Conservation (phyloP, 768 basidiomycete species). For the Termitomyces sp. region DNA sequence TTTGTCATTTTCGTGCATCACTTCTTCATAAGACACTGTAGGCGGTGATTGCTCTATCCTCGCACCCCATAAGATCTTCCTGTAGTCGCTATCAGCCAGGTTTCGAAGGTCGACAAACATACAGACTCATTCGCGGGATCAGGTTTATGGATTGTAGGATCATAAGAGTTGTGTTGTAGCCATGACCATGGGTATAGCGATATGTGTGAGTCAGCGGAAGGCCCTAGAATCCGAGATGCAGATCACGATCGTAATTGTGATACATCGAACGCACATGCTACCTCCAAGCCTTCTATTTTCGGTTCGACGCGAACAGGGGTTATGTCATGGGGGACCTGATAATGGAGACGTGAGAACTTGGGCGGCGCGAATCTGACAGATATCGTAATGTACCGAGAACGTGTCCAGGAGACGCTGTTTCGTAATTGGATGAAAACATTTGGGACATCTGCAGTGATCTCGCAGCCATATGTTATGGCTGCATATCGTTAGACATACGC, state of each 20-base stretch:
- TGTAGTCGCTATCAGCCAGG: constrained; percentile 7
- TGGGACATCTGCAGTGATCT: constrained; percentile 87
- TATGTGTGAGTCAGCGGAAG: constrained; percentile 54
- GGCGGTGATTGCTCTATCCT: constrained; percentile 74
- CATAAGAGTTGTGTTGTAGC: constrained; percentile 75
- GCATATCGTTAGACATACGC: constrained; percentile 1
- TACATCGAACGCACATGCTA: constrained; percentile 54
- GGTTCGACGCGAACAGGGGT: constrained; percentile 53
- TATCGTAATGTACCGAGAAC: constrained; percentile 51
- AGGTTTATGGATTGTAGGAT: constrained; percentile 45
- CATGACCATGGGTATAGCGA: constrained; percentile 88
- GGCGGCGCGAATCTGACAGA: not conserved
- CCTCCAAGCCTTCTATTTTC: constrained; percentile 57
- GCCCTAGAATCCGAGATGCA: constrained; percentile 33
- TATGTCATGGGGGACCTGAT: constrained; percentile 73
- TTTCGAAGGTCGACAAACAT: not conserved
- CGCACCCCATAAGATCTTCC: constrained; percentile 79
- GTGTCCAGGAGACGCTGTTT: constrained; percentile 89
- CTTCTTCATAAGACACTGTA: constrained; percentile 63
- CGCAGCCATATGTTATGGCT: constrained; percentile 91
- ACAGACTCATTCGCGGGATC: constrained; percentile 39
- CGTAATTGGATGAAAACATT: constrained; percentile 83
- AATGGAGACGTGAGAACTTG: not conserved
- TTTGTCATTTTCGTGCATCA: constrained; percentile 56
- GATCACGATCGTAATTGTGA: not conserved